Evolutionary conservation across 345 rosid genomes (phyloP), one percentile per base, ranked within the genome.

Genomic region (Trapa incisa): DNA sequence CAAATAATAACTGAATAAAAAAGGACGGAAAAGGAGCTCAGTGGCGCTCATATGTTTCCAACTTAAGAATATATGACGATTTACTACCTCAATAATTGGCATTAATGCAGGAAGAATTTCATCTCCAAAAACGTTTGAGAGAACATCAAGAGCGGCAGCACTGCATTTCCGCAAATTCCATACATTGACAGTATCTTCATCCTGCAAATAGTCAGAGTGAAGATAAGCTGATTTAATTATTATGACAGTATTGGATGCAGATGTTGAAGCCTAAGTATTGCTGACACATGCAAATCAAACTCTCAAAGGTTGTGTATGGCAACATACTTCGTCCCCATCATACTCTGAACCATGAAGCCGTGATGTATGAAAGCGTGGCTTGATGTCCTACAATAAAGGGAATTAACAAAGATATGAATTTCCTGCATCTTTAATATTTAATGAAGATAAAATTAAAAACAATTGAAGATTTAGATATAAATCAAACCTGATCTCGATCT

Each of bases 121-220:
- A 84, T 89, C 96, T 65, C 97, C 97, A 82, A 86, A 91, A 67
- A 86, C 84, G 82, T 86, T 95, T 61, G 99, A 91, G 71, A 95
- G 86, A 66, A 83, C 74, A 73, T 95, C 98, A 75, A 95, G 90
- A 72, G 90, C 92, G 62, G 98, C 98, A 64, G 99, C 98, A 81
- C 99, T 95, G 80, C 98, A 95, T 82, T 95, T 95, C 80, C 99
- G 79, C 68, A 95, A 81, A 77, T 91, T 95, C 97, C 98, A 95
- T 32, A 86, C 75, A 35, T 89, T 89, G 39, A 81, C 81, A 16
- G 82, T 85, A 76, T 91, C 99, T 72, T 91, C 98, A 75, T 95
- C 89, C 95, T 88, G 79, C 38, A 62, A 37, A 2, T 6, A 54
- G 32, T 45, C 11, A 45, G 48, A 45, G 48, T 0, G 7, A 45